phyloP scores from a whole-genome alignment of 257 asterid species.

The Solanum dulcamara region DNA sequence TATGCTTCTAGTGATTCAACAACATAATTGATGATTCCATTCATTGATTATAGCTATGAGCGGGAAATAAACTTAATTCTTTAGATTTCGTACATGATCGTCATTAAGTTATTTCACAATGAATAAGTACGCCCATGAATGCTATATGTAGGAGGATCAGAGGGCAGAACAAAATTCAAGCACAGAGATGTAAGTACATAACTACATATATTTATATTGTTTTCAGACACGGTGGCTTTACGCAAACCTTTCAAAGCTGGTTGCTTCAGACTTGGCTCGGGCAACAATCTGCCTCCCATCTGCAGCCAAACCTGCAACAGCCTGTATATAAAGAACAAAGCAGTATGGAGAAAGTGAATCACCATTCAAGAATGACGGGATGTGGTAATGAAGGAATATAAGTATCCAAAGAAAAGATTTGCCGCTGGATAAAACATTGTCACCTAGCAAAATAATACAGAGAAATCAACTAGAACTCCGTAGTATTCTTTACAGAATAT shows the following conservation, averaged over 20 bases:
- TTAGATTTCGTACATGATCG: not conserved
- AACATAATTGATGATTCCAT: not conserved
- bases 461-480: too few species aligned
- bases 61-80: not conserved
- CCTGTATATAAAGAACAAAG: slow-evolving; percentile 21
- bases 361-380: not conserved
- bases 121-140: not conserved
- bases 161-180: not conserved
- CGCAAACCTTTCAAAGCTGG: slow-evolving; percentile 60
- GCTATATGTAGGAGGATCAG: not conserved
- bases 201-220: not conserved
- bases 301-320: slow-evolving; percentile 93
- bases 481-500: too few species aligned
- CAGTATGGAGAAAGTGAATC: not conserved
- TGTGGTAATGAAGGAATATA: too few species aligned
- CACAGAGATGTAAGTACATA: not conserved
- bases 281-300: slow-evolving; percentile 91
- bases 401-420: too few species aligned
- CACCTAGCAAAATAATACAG: too few species aligned
- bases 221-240: not conserved
- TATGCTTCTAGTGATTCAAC: not conserved
- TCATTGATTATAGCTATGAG: not conserved
- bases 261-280: slow-evolving; percentile 81
- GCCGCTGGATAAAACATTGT: too few species aligned
- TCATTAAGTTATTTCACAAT: not conserved